A percentile compares a stretch with the other conserved stretches of the same genome.
Evolutionary conservation across 148 eudicot species (phyloP).

Genomic region (Rhododendron kiyosumense): DNA sequence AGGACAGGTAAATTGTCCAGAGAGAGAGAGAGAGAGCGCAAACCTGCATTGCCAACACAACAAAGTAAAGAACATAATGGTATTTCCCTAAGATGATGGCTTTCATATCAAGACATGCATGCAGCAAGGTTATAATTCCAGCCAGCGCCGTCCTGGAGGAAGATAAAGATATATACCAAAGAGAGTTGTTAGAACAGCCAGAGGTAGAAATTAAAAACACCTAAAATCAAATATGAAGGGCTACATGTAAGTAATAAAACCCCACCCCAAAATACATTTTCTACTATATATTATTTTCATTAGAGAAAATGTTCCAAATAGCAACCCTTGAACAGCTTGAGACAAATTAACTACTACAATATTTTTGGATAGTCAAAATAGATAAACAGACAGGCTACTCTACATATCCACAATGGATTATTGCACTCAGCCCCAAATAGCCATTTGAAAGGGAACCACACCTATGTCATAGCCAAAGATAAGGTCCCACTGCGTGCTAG

Average conservation of each 20-base stretch:
- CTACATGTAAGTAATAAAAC: neutral
- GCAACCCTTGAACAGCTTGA: neutral
- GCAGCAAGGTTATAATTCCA: slow-evolving; percentile 69
- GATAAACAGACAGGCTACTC: neutral
- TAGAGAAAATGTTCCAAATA: neutral
- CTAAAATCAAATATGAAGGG: neutral
- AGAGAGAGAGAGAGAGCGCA: neutral
- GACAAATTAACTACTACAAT: neutral
- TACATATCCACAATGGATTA: neutral
- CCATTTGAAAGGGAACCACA: neutral
- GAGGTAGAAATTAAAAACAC: neutral
- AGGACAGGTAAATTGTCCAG: neutral
- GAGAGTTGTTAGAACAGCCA: neutral
- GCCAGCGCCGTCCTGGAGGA: slow-evolving; percentile 72
- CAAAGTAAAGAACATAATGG: slow-evolving; percentile 82
- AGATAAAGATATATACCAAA: neutral
- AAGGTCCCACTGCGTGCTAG: neutral
- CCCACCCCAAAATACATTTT: neutral
- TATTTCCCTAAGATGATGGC: slow-evolving; percentile 77
- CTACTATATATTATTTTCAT: neutral
- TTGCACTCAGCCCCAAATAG: neutral
- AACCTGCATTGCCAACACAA: slow-evolving; percentile 92
- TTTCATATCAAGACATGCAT: slow-evolving; percentile 86
- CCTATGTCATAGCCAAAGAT: neutral
- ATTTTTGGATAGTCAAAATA: neutral